Evolutionary conservation across 2,329 filamentous ascomycete genomes (phyloP).

Genomic region (Thermoascus crustaceus): DNA sequence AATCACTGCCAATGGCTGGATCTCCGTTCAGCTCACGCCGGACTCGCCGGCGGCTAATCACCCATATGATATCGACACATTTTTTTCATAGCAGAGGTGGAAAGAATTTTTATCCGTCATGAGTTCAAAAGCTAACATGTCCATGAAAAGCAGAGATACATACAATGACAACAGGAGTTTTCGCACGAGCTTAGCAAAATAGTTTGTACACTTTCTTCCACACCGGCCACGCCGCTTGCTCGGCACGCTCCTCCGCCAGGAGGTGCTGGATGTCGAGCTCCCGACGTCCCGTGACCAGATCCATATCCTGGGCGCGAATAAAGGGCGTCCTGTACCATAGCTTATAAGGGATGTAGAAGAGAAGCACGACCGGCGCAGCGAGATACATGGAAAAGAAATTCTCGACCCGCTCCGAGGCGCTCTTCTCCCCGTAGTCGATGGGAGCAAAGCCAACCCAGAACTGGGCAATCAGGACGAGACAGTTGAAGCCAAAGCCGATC

Average conservation of each 20-base stretch:
- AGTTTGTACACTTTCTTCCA: constrained; percentile 73
- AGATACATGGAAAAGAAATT: constrained; percentile 62
- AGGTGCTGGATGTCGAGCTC: constrained; percentile 76
- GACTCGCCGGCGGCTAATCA: constrained; percentile 2
- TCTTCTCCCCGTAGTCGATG: constrained; percentile 47
- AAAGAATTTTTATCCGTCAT: constrained; percentile 4
- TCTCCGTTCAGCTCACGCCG: too few relatives aligned
- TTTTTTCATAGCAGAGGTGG: constrained; percentile 5
- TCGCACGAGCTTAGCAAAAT: constrained; percentile 48
- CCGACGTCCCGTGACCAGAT: constrained; percentile 73
- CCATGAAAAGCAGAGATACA: constrained; percentile 5
- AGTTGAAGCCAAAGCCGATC: constrained; percentile 67
- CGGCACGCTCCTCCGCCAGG: constrained; percentile 69
- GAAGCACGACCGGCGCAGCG: constrained; percentile 48
- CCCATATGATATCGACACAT: constrained; percentile 4
- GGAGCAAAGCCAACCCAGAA: constrained; percentile 84
- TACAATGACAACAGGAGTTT: constrained; percentile 4
- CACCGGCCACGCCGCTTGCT: constrained; percentile 60
- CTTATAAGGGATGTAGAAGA: constrained; percentile 66
- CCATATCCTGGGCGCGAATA: constrained; percentile 66
- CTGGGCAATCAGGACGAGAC: constrained; percentile 68
- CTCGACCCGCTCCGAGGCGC: constrained; percentile 42
- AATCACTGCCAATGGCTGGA: too few relatives aligned
- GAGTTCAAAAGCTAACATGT: constrained; percentile 5
- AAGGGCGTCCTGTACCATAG: constrained; percentile 61